Base-by-base conservation (phyloP, 2,329 filamentous ascomycete genomes). In the Penicillium sp. region DNA sequence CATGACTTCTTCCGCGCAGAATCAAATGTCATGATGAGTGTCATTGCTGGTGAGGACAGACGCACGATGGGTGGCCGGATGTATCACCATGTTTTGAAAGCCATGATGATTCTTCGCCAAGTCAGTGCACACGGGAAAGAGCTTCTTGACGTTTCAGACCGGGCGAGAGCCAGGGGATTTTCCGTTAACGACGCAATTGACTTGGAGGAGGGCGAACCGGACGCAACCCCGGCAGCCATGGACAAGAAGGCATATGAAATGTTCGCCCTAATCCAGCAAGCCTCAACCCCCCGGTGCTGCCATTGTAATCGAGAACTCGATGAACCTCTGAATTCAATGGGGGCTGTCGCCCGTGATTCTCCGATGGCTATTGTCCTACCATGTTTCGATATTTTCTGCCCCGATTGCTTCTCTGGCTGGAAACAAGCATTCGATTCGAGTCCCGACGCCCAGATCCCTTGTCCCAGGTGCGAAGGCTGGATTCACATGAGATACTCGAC, bases 61-160 rank as follows among this genome's bases (percentile, higher is more conserved):
- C 88, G 86, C 61, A 84, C 85, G 61, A 81, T 94, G 50, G 89
- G 89, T 41, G 93, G 93, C 42, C 91, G 89, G 65, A 89, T 90
- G n/a, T 97, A 96, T 70, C 93, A 94, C 47, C 91, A 96, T 66
- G 94, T 99, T 47, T 78, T 99, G 60, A 93, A 94, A 63, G 90
- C 91, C 5, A 96, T 99, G 69, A 83, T 96, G 64, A 89, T 93
- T 31, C 84, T 99, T 19, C 90, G 94, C 10, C 82, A 96, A 41
- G 89, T 97, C 51, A 97, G 93, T 70, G 94, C 93, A 1, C 93
- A 97, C 71, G 94, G 94, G n/a, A 89, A 89, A 63, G 93, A 97
- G 59, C 83, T 99, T 8, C 82, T 99, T 3, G 90, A 87, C 56
- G 86, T 93, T 36, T 89, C 93, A 21, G 93, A 97, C 67, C 79